phyloP scores from a whole-genome alignment of 2,329 filamentous ascomycete genomes.

The Lachnellula occidentalis region DNA sequence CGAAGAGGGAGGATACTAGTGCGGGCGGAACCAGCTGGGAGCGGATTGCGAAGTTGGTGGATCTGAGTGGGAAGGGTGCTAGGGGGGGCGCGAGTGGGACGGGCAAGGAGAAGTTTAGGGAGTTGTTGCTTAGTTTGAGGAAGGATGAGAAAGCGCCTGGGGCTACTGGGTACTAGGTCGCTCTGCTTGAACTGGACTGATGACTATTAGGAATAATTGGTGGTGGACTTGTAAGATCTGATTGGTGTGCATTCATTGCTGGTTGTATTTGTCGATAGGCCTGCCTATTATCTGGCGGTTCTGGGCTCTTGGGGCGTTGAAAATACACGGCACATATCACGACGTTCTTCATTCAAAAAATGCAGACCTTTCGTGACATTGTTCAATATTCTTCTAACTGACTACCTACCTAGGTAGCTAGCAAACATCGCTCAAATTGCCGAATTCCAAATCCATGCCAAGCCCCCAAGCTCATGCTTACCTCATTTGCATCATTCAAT shows the following conservation, averaged over 20 bases:
- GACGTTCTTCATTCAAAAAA: neutral
- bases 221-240: constrained; percentile 25
- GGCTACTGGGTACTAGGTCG: constrained; percentile 52
- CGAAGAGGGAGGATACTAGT: constrained; percentile 83
- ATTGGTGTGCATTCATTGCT: constrained; percentile 17
- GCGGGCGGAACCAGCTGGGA: constrained; percentile 98
- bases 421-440: neutral
- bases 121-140: constrained; percentile 77
- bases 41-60: constrained; percentile 94
- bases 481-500: neutral
- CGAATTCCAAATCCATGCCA: neutral
- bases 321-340: constrained; percentile 29
- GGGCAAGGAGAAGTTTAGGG: constrained; percentile 94
- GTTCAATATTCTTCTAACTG: neutral
- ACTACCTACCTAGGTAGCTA: neutral
- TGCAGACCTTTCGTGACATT: neutral
- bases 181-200: neutral
- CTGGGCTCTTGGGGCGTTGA: constrained; percentile 29
- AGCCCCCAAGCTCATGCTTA: neutral
- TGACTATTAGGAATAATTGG: constrained; percentile 6
- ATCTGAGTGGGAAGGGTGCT: constrained; percentile 86
- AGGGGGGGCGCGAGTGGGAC: constrained; percentile 83
- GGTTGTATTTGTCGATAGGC: constrained; percentile 22
- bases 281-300: constrained; percentile 20
- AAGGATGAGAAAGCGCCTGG: constrained; percentile 87